Evolutionary conservation across 1,139 yeast species (phyloP), one percentile per base, ranked within the genome.

Genomic region (Candida freyschussii): DNA sequence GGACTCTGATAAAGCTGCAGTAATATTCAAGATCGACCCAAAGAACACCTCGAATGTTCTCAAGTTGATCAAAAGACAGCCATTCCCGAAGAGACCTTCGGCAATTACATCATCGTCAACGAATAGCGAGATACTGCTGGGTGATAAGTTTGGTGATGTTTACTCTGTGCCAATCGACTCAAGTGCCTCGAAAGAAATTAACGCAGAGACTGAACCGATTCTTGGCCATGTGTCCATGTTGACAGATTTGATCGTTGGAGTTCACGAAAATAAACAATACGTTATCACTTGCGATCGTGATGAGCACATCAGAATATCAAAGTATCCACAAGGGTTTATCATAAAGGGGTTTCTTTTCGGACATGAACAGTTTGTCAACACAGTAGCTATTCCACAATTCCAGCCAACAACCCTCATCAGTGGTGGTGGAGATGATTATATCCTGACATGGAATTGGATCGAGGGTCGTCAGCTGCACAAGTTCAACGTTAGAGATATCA

Each of bases 141-240:
- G 95, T n/a, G 99, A 93, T 57, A 93, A 93, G 62, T 91, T 89
- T 55, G 99, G 99, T 29, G 99, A 93, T 59, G 96, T 87, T 6
- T 91, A 84, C 54, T 56, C 69, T 2, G 67, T 82, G 13, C 57
- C 66, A 6, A 59, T 78, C 12, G 48, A 51, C 25, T 38, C 48
- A 3, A 44, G 40, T 11, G 48, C 40, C 3, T 24, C 46, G 2
- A 44, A 40, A 5, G 44, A 47, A 9, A 44, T 51, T 13, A 50
- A 48, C 30, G 55, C 56, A 2, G 55, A 54, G 24, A 33, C 52
- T 24, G 63, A 59, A 26, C 96, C 97, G 3, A 69, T 89, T 7
- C 65, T 89, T 39, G 99, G 99, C 4, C 99, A 93, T 59, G 97
- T 93, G 4, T 89, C 97, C 4, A 86, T 93, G 96, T 70, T 93